Conservation (phyloP, 306 rosid genomes). For the Lotus japonicus region DNA sequence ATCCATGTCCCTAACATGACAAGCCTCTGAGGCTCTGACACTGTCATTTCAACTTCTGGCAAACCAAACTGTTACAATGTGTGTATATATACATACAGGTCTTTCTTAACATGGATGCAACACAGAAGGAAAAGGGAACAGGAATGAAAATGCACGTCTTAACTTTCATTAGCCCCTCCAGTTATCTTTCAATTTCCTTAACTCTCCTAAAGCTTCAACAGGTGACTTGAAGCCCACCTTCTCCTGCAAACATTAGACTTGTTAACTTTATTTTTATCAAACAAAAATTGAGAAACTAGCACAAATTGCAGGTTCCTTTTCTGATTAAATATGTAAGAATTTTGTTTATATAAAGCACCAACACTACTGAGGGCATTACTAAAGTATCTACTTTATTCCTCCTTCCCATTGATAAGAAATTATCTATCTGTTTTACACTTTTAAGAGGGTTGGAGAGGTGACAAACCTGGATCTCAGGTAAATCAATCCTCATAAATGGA, state of each 20-base stretch:
- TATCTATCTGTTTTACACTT: background rate
- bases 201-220: slow-evolving; percentile 58
- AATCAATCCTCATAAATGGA: slow-evolving; percentile 77
- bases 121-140: background rate
- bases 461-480: slow-evolving; percentile 67
- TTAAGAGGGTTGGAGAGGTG: slow-evolving; percentile 3
- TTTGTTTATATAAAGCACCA: background rate
- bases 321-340: background rate
- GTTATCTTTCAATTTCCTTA: slow-evolving; percentile 59
- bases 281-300: background rate
- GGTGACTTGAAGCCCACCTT: slow-evolving; percentile 50
- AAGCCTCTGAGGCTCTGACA: slow-evolving; percentile 11
- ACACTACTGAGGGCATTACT: background rate
- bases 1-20: slow-evolving; percentile 9
- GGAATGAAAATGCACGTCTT: background rate
- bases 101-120: slow-evolving; percentile 2
- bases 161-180: slow-evolving; percentile 74
- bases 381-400: too few species aligned
- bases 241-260: slow-evolving; percentile 32
- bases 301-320: background rate
- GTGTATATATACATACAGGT: background rate
- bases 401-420: background rate
- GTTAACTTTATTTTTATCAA: background rate
- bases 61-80: background rate
- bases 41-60: slow-evolving; percentile 5